Base-by-base conservation (phyloP, 768 basidiomycete species). In the Chiua virens region DNA sequence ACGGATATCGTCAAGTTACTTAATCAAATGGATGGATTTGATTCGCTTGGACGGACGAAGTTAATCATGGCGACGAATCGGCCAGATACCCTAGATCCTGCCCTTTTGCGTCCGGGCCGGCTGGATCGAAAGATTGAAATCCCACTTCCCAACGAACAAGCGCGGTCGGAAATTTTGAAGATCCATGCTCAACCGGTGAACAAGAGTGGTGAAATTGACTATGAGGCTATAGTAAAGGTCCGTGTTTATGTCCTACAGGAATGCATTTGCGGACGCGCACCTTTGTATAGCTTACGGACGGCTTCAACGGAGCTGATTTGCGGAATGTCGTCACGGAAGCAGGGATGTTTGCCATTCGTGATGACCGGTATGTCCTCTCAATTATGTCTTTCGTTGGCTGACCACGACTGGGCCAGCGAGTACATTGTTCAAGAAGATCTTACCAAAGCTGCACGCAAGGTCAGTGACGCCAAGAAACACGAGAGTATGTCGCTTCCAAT, bases 61-160 rank as follows among this genome's bases (percentile, higher is more conserved):
- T 81, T 98, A 47, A 99, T 99, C 69, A 98, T 98, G 92, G 97
- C 97, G n/a, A 99, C 97, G 22, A 99, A 98, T 76, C 80, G 97
- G 64, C 97, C 97, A 0, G 97, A 99, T 69, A 98, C 95, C 2
- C 82, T 98, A 30, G 97, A 98, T 71, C 97, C 97, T 14, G 96
- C 96, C 14, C 83, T 99, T 21, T 79, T 99, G 49, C 90, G 96
- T 47, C 96, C 96, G 8, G 97, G 97, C 40, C 88, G 97, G 46
- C 76, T 99, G 36, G 97, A 99, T 70, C 81, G 96, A 41, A 98
- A 98, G 74, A 96, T 99, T 56, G 96, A 98, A 74, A 90, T 99
- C 44, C 95, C 96, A 9, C 76, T 98, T 42, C 97, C 97, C 1
- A 98, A 99, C 63, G 97, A 98, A 67, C 94, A 97, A 68, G 94